These are phyloP conservation scores for Phytopythium sindhum DNA, from an alignment of 352 stramenopile genomes.

Conservation along the genomic window DNA sequence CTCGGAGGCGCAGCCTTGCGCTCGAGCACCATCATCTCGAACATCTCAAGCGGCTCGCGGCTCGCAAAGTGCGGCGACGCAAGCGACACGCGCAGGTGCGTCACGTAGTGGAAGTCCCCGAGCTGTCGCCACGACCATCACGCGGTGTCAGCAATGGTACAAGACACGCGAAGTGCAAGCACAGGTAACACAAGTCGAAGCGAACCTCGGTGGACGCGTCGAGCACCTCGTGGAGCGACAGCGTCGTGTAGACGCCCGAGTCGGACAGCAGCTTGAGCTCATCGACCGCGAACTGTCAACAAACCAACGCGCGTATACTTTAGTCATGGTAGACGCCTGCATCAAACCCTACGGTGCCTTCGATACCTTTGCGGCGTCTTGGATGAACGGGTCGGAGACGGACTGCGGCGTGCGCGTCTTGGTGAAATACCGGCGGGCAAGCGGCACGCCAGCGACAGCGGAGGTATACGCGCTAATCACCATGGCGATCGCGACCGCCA, in stretches of 20 bases:
- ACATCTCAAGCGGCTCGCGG: conserved; percentile 44
- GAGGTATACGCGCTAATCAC: too few species aligned
- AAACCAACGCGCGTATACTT: not conserved
- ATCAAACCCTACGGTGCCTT: not conserved
- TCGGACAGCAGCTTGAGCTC: conserved; percentile 61
- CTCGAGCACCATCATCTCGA: conserved; percentile 79
- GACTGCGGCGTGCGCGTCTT: conserved; percentile 17
- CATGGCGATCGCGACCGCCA: conserved; percentile 7
- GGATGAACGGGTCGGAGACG: conserved; percentile 36
- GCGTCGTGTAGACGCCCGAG: conserved; percentile 66
- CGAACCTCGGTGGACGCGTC: conserved; percentile 49
- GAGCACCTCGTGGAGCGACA: conserved; percentile 47
- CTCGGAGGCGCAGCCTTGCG: conserved; percentile 25
- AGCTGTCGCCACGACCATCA: conserved; percentile 15
- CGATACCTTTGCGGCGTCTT: conserved; percentile 35
- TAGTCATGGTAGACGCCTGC: not conserved
- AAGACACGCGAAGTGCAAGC: conserved; percentile 10
- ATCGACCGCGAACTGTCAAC: conserved; percentile 50
- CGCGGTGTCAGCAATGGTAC: not conserved
- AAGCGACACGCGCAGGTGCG: conserved; percentile 61
- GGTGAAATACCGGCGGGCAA: conserved; percentile 27
- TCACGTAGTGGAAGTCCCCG: conserved; percentile 80
- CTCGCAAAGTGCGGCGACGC: conserved; percentile 73
- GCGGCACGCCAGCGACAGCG: conserved; percentile 2
- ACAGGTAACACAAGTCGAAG: too few species aligned